Percentiles rank a stretch among this genome's conserved stretches.
Evolutionary conservation across 768 basidiomycete genomes (phyloP).

Genomic region (Neoboletus subvelutipes): DNA sequence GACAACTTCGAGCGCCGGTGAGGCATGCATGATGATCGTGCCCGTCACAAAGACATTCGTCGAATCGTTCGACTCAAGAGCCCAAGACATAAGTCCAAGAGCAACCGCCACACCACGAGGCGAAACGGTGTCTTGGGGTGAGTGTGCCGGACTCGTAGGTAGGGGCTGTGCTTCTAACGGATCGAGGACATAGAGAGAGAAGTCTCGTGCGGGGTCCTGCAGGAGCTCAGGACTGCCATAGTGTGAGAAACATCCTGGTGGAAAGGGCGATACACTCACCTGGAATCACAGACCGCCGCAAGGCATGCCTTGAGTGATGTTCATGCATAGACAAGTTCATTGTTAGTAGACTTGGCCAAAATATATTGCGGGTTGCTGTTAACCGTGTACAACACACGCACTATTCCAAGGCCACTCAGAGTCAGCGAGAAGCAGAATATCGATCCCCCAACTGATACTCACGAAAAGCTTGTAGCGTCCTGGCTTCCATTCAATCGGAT

Average conservation of each 20-base stretch:
- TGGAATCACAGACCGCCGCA: constrained; percentile 60
- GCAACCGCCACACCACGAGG: constrained; percentile 65
- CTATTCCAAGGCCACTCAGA: constrained; percentile 17
- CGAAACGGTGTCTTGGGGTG: constrained; percentile 14
- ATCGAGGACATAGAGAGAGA: constrained; percentile 77
- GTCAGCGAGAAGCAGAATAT: not conserved
- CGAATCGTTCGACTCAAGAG: constrained; percentile 46
- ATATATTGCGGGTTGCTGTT: constrained; percentile 77
- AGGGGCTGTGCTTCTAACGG: constrained; percentile 70
- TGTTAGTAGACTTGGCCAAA: constrained; percentile 51
- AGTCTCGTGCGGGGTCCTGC: constrained; percentile 61
- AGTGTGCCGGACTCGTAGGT: constrained; percentile 44
- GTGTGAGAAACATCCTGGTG: not conserved
- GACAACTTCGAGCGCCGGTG: constrained; percentile 61
- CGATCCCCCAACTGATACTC: constrained; percentile 3
- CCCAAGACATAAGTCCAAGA: constrained; percentile 73
- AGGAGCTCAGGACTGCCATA: constrained; percentile 65
- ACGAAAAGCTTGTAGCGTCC: constrained; percentile 16
- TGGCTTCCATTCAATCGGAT: constrained; percentile 12
- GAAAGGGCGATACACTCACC: constrained; percentile 25
- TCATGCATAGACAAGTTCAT: constrained; percentile 44
- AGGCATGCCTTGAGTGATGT: constrained; percentile 66
- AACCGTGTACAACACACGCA: constrained; percentile 74
- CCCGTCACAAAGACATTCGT: constrained; percentile 53
- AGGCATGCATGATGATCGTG: constrained; percentile 50